Conservation (phyloP, 306 rosid species). For the Glycyrrhiza uralensis region DNA sequence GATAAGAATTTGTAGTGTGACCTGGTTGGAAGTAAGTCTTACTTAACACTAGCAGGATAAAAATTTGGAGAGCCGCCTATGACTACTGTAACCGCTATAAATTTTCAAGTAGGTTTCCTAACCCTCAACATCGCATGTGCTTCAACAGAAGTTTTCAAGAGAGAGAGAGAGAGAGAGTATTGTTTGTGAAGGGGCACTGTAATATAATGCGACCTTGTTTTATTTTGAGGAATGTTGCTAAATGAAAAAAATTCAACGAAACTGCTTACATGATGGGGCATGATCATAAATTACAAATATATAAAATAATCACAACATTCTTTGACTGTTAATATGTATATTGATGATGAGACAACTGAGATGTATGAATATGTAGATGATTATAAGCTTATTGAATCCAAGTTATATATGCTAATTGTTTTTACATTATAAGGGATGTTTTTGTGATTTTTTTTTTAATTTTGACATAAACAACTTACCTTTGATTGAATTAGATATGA, state of each 20-base stretch:
- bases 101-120: not conserved
- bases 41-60: not conserved
- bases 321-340: not conserved
- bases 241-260: not conserved
- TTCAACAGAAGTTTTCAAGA: slow-evolving; percentile 6
- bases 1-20: not conserved
- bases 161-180: not conserved
- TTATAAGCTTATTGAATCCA: not conserved
- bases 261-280: not conserved
- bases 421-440: too few relatives aligned
- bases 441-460: too few relatives aligned
- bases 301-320: not conserved
- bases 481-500: too few relatives aligned
- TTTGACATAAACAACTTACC: too few relatives aligned
- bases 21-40: not conserved
- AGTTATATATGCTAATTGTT: too few relatives aligned
- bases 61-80: not conserved
- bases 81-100: not conserved
- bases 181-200: not conserved
- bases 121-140: slow-evolving; percentile 15
- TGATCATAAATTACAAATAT: not conserved
- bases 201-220: not conserved
- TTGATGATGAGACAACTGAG: not conserved
- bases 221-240: not conserved
- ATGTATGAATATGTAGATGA: not conserved